Evolutionary conservation across 352 stramenopile species (phyloP).

Genomic region (Pythium pyrilobum): DNA sequence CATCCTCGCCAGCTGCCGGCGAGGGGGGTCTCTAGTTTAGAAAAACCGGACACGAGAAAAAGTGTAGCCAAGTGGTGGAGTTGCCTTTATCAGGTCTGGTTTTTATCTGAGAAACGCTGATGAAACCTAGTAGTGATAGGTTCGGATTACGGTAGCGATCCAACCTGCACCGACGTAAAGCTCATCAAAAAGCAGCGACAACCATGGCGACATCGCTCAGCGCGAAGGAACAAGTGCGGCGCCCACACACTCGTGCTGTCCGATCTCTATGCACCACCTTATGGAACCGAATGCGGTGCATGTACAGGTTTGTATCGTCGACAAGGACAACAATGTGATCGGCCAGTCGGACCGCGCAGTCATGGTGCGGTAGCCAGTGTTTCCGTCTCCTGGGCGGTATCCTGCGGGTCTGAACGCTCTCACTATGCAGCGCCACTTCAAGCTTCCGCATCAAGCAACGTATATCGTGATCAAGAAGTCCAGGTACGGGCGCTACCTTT

Average conservation of each 20-base stretch:
- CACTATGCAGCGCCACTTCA: slow-evolving; percentile 62
- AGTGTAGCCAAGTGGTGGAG: too few species aligned
- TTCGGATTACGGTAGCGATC: neutral
- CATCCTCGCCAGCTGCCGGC: too few species aligned
- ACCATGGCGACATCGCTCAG: slow-evolving; percentile 31
- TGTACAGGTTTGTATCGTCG: slow-evolving; percentile 79
- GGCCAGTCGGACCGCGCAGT: slow-evolving; percentile 76
- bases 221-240: slow-evolving; percentile 47
- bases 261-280: neutral
- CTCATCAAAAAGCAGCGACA: too few species aligned
- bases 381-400: neutral
- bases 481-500: slow-evolving; percentile 27
- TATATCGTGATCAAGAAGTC: slow-evolving; percentile 86
- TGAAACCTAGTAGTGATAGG: neutral
- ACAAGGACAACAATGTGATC: slow-evolving; percentile 74
- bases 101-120: too few species aligned
- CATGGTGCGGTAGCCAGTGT: slow-evolving; percentile 39
- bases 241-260: neutral
- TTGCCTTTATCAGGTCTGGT: too few species aligned
- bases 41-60: too few species aligned
- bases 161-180: too few species aligned
- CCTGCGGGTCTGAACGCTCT: too few species aligned
- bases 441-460: slow-evolving; percentile 75
- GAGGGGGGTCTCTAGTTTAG: too few species aligned
- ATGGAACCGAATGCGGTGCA: neutral